Evolutionary conservation across 768 basidiomycete species (phyloP), one percentile per base, ranked within the genome.

Genomic region (Kwoniella newhampshirensis): DNA sequence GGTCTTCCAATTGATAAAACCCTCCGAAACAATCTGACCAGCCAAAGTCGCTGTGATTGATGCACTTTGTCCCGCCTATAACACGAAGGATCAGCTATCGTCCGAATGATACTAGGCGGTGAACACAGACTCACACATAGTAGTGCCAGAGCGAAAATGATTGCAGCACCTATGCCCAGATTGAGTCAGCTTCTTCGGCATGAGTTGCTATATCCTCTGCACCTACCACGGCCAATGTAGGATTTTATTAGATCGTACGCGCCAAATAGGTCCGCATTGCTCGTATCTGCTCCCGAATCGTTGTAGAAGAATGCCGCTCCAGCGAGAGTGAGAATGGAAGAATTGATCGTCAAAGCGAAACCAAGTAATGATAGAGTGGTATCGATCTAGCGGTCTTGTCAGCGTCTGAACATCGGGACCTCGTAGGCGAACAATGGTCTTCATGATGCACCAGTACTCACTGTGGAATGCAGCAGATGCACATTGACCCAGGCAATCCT

Each of bases 11-110:
- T 83, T 84, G 51, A 94, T 81, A 76, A 92, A 91, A 0, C 92
- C 91, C 76, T 96, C 91, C 0, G 85, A 86, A 36, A 97, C 86
- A 20, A 89, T 86, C 76, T 96, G 92, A 0, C 91, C 91, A 0
- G 89, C 87, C 12, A 94, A 82, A 0, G 91, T 96, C 9, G 89
- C 91, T 3, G 94, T 87, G 47, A 96, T 82, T 7, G 87, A 88
- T 0, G 93, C 88, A 62, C 88, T 88, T 81, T 96, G 91, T 2
- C 93, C 92, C 1, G 90, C 81, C 71, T 73, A 28, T 23, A 18
- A 36, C 9, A 18, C 40, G 30, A n/a, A n/a, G 12, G 7, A 42
- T 54, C 51, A 62, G 50, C 42, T 28, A n/a, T 21, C 15, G 11
- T 26, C 13, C 36, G 5, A 8, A 20, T 35, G 15, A n/a, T 17